Evolutionary conservation across 1,139 yeast genomes (phyloP).

Genomic region (Blastobotrys indianensis): DNA sequence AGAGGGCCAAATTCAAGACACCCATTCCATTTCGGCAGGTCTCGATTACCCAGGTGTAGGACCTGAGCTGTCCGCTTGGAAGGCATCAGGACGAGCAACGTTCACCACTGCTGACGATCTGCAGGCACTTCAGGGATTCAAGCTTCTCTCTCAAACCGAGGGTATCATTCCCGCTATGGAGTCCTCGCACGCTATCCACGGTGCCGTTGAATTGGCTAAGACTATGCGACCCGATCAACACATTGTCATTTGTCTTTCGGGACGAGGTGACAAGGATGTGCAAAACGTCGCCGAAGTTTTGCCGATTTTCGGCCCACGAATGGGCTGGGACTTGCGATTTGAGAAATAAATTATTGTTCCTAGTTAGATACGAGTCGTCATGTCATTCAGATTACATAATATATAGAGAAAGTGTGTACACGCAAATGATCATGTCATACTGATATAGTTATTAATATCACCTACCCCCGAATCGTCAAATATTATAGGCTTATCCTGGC

Average conservation of each 20-base stretch:
- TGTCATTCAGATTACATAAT: background rate
- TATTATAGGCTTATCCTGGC: constrained; percentile 11
- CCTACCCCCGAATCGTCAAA: constrained; percentile 2
- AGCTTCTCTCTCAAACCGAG: constrained; percentile 80
- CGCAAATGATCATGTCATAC: too few relatives aligned
- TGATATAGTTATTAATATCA: too few relatives aligned
- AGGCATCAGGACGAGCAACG: constrained; percentile 84
- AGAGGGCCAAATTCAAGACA: constrained; percentile 96
- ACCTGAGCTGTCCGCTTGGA: constrained; percentile 96
- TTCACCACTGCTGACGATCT: constrained; percentile 92
- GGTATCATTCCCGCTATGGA: constrained; percentile 99
- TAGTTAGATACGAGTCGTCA: background rate
- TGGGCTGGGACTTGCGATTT: constrained; percentile 94
- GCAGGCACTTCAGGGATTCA: constrained; percentile 87
- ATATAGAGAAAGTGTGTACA: too few relatives aligned
- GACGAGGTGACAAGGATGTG: constrained; percentile 99
- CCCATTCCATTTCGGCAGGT: constrained; percentile 98
- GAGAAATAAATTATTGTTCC: constrained; percentile 29
- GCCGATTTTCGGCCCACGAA: constrained; percentile 82
- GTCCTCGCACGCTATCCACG: constrained; percentile 91
- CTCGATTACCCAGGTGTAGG: constrained; percentile 99
- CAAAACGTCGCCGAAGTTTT: constrained; percentile 94
- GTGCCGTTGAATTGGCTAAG: constrained; percentile 86
- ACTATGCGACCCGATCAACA: constrained; percentile 73
- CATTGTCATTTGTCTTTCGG: constrained; percentile 82